These are phyloP conservation scores for Botrytis byssoidea DNA, from an alignment of 2,329 filamentous ascomycete genomes.

Conservation along the genomic window DNA sequence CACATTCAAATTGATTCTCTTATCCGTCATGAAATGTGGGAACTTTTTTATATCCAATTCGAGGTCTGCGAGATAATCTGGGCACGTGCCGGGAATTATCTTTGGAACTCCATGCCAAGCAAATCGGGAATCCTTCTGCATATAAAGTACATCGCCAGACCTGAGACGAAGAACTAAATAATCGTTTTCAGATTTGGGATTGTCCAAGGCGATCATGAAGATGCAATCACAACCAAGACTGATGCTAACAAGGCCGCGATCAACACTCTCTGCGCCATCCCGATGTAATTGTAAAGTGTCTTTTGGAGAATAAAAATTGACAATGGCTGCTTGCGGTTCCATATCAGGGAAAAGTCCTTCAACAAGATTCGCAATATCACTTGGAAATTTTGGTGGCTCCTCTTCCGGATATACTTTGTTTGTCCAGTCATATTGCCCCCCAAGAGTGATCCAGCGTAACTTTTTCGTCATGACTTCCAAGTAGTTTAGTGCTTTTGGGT, in stretches of 20 bases:
- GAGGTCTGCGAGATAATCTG: slow-evolving; percentile 71
- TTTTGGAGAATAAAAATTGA: slow-evolving; percentile 88
- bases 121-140: slow-evolving; percentile 77
- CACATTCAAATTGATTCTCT: slow-evolving; percentile 89
- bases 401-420: slow-evolving; percentile 73
- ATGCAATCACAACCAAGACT: slow-evolving; percentile 88
- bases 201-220: slow-evolving; percentile 72
- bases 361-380: slow-evolving; percentile 68
- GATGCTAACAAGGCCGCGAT: slow-evolving; percentile 76
- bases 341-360: slow-evolving; percentile 72
- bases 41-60: slow-evolving; percentile 58
- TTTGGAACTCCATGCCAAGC: slow-evolving; percentile 96
- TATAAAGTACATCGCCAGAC: slow-evolving; percentile 88
- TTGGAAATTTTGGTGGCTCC: slow-evolving; percentile 69
- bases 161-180: slow-evolving; percentile 65
- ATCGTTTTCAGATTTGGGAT: slow-evolving; percentile 37
- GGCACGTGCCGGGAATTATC: slow-evolving; percentile 77
- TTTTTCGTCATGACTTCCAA: slow-evolving; percentile 72
- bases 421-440: slow-evolving; percentile 97
- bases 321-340: slow-evolving; percentile 81
- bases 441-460: slow-evolving; percentile 90
- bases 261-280: slow-evolving; percentile 84
- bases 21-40: slow-evolving; percentile 84
- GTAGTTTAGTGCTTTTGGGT: slow-evolving; percentile 66
- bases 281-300: slow-evolving; percentile 92